Conservation (phyloP, 106 monocot species). For the Phalaenopsis equestris region DNA sequence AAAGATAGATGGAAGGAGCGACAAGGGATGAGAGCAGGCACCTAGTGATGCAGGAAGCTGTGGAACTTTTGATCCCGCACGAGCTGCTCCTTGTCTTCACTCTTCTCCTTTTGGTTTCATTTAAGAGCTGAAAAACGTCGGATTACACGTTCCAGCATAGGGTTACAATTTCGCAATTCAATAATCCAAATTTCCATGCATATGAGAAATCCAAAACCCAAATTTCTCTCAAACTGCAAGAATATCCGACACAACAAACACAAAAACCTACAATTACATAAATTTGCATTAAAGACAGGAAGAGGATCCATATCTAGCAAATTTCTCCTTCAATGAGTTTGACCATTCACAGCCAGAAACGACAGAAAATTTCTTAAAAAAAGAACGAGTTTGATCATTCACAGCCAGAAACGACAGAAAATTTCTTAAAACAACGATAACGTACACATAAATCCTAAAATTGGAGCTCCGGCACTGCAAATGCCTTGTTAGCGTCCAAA, state of each 20-base stretch:
- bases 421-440: not conserved
- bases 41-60: slow-evolving; percentile 8
- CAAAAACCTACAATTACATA: not conserved
- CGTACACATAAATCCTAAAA: not conserved
- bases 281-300: not conserved
- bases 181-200: not conserved
- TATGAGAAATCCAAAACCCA: not conserved
- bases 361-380: not conserved
- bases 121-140: slow-evolving; percentile 6
- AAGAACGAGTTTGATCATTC: not conserved
- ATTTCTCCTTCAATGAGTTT: not conserved
- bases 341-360: not conserved
- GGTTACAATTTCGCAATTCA: not conserved
- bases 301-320: not conserved
- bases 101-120: not conserved
- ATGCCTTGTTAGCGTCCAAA: not conserved
- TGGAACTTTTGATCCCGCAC: not conserved
- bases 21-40: slow-evolving; percentile 10
- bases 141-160: slow-evolving; percentile 7
- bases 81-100: slow-evolving; percentile 2
- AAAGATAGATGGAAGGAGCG: not conserved
- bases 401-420: not conserved
- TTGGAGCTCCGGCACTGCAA: not conserved
- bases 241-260: not conserved
- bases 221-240: not conserved